Base-by-base conservation (phyloP, 78 protist species). In the Dictyostelium intermedium region DNA sequence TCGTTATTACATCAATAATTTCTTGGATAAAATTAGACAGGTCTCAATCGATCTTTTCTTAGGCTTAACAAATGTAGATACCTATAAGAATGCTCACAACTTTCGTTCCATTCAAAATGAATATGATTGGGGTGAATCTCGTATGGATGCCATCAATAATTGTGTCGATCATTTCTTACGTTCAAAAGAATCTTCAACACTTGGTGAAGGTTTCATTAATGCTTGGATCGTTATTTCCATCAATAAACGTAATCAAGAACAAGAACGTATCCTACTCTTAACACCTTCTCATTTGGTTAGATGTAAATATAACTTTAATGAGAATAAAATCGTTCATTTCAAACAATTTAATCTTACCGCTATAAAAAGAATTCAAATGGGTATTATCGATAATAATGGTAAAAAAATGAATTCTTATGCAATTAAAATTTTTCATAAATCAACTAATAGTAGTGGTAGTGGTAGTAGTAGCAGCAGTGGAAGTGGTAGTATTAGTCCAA, bases 1-100 rank as follows among this genome's bases (percentile, higher is more conserved):
- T 60, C 74, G 98, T 30, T 95, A 95, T 30, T 97, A 96, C 60
- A 70, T 96, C 76, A 97, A 97, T 50, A 97, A 94, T 16, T 97
- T 97, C 61, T 30, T 69, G 11, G 98, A 97, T 95, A 95, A 96
- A 74, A 37, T 80, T 2, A 41, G 87, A 92, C 97, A 96, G 47
- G 96, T 91, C 1, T 91, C 95, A 27, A 92, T 82, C 2, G 91
- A 84, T 20, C 39, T 94, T 6, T 74, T 91, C 66, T 61, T 92
- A 16, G 91, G 87, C 9, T 41, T 84, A 2, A 92, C 63, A 0
- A 95, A 84, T 4, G 80, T 91, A 8, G 95, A 91, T 9, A 43
- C 91, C 9, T 30, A 50, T 37, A 91, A 77, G 3, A 41, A 47
- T 43, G 9, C 27, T 56, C 66, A 56, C 2, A 56, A 56, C 66